phyloP scores from a whole-genome alignment of 257 asterid species.

The Penstemon barbatus region DNA sequence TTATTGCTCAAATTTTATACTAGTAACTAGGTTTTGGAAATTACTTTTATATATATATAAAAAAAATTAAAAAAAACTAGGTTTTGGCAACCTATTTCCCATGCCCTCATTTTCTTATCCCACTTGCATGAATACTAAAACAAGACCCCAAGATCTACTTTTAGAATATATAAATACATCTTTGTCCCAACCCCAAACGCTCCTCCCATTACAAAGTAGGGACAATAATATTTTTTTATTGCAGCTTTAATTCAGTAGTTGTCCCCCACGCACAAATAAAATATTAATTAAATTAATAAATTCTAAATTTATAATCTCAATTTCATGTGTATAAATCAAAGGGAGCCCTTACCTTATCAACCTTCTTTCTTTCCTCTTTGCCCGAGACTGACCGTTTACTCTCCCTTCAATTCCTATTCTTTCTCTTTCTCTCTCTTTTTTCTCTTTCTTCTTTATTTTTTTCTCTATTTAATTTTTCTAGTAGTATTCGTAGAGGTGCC shows the following conservation, averaged over 20 bases:
- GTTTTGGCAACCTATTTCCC: constrained; percentile 24
- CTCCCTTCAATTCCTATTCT: constrained; percentile 29
- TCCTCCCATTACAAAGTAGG: constrained; percentile 25
- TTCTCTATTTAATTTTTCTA: constrained; percentile 1
- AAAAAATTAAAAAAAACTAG: constrained; percentile 19
- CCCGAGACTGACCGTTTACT: constrained; percentile 45
- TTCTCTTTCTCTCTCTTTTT: constrained; percentile 25
- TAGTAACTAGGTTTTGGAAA: neutral
- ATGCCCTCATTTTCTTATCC: constrained; percentile 18
- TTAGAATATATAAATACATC: neutral
- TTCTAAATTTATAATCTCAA: neutral
- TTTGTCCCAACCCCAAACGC: constrained; percentile 30
- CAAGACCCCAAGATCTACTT: constrained; percentile 34
- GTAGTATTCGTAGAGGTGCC: constrained; percentile 10
- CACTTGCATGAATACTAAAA: constrained; percentile 31
- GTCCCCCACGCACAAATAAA: constrained; percentile 54
- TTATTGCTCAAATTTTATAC: neutral
- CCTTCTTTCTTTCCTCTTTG: constrained; percentile 56
- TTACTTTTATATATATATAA: neutral
- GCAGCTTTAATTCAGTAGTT: constrained; percentile 50
- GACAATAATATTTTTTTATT: constrained; percentile 13
- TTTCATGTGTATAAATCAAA: constrained; percentile 40
- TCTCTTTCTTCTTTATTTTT: constrained; percentile 5
- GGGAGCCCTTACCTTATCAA: constrained; percentile 15
- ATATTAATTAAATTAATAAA: neutral